Evolutionary conservation across 1,284 basidiomycete genomes (phyloP), one percentile per base, ranked within the genome.

Genomic region (Caloboletus firmus): DNA sequence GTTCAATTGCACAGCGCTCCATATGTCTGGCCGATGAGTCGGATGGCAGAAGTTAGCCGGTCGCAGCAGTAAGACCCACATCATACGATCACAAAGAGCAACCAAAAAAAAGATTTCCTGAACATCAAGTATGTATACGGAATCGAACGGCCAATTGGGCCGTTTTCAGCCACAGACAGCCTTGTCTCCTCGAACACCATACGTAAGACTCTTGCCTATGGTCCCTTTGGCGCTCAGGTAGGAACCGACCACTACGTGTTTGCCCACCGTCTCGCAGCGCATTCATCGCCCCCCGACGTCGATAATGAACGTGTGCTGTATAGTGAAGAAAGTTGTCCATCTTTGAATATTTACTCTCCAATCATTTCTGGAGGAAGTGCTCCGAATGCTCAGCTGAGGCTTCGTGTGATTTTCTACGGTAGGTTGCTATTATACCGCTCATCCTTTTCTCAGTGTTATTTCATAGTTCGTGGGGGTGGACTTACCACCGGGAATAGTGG

Each of bases 361-460:
- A 30, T 53, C 12, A 45, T 15, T 26, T 6, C 18, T 20, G 42
- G 37, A 8, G 30, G 44, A 15, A 34, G 15, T 15, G 5, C 8
- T 22, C 17, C 9, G 17, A 44, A 30, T 17, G 18, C 12, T 1
- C n/a, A 26, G 40, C 18, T 5, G 5, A 64, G 42, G 35, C 50
- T 54, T 15, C 61, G 49, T 13, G 61, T 62, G 3, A 64, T 62
- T 56, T 62, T 64, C 43, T 62, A 51, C 31, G 49, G 59, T 63
- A 36, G 35, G 59, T 39, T 26, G 17, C 11, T 31, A 4, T 40
- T 36, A 4, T 22, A 4, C 1, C 18, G 15, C 17, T 20, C 10
- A 13, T 22, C 17, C 3, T n/a, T 24, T 24, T 24, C 24, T 58
- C 32, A 45, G 11, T 28, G 13, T 5, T 34, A 22, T 35, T 17